These are phyloP conservation scores for Spatholobus suberectus DNA, from an alignment of 306 rosid genomes.

Conservation along the genomic window DNA sequence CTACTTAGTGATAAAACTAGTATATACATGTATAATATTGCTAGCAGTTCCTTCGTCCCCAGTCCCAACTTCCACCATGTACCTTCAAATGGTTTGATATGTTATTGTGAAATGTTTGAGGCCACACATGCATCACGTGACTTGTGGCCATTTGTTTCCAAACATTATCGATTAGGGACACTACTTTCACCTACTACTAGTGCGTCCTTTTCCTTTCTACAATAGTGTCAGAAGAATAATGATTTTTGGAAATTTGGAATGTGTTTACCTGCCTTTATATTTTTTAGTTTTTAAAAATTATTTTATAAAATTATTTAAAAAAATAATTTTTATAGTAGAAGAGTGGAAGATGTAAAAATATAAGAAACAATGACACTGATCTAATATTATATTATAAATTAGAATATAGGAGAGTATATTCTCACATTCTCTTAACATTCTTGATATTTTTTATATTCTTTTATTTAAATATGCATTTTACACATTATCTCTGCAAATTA, in stretches of 20 bases:
- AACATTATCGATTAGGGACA: not conserved
- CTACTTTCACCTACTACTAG: not conserved
- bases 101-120: not conserved
- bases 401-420: too few species aligned
- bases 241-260: not conserved
- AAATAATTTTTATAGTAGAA: too few species aligned
- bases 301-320: too few species aligned
- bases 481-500: too few species aligned
- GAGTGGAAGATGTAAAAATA: too few species aligned
- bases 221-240: not conserved
- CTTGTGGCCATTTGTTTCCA: not conserved
- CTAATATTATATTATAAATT: too few species aligned
- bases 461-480: too few species aligned
- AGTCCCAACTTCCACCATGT: not conserved
- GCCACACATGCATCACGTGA: not conserved
- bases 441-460: too few species aligned
- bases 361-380: too few species aligned
- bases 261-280: not conserved
- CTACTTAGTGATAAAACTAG: too few species aligned
- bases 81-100: not conserved
- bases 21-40: not conserved
- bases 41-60: not conserved
- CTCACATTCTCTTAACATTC: too few species aligned
- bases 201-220: not conserved
- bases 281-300: too few species aligned